Conservation (phyloP, 768 basidiomycete species). For the Hericium rajendrae region DNA sequence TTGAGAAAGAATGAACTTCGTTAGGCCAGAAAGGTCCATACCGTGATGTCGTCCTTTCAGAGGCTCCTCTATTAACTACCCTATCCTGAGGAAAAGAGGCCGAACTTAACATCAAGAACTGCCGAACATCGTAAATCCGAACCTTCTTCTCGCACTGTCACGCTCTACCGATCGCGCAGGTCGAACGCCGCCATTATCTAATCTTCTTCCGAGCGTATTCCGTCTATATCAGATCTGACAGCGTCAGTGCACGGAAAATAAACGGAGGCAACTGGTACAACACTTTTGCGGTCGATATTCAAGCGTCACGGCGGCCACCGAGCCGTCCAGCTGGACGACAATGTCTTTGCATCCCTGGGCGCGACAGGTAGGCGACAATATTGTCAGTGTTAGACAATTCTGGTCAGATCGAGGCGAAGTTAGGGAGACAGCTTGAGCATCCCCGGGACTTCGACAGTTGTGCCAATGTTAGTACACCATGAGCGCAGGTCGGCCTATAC, state of each 20-base stretch:
- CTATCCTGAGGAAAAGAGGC: slow-evolving; percentile 36
- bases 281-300: slow-evolving; percentile 38
- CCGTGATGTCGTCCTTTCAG: slow-evolving; percentile 39
- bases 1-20: slow-evolving; percentile 4
- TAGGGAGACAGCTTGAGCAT: no score
- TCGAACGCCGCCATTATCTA: slow-evolving; percentile 37
- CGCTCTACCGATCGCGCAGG: slow-evolving; percentile 41
- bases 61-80: slow-evolving; percentile 25
- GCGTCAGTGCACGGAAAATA: neutral
- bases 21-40: slow-evolving; percentile 12
- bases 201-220: slow-evolving; percentile 30
- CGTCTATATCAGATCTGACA: slow-evolving; percentile 23
- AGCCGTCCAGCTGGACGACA: slow-evolving; percentile 31
- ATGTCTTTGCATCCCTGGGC: slow-evolving; percentile 30
- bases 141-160: slow-evolving; percentile 44
- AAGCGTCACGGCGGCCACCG: slow-evolving; percentile 34
- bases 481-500: no score
- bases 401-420: no score
- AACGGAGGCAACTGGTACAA: slow-evolving; percentile 6
- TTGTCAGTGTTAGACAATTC: no score
- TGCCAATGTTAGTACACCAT: no score
- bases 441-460: no score
- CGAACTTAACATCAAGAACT: no score
- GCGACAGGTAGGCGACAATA: slow-evolving; percentile 5
- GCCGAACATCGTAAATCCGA: neutral